These are phyloP conservation scores for Nicotiana noctiflora DNA, from an alignment of 257 asterid genomes.

Conservation along the genomic window DNA sequence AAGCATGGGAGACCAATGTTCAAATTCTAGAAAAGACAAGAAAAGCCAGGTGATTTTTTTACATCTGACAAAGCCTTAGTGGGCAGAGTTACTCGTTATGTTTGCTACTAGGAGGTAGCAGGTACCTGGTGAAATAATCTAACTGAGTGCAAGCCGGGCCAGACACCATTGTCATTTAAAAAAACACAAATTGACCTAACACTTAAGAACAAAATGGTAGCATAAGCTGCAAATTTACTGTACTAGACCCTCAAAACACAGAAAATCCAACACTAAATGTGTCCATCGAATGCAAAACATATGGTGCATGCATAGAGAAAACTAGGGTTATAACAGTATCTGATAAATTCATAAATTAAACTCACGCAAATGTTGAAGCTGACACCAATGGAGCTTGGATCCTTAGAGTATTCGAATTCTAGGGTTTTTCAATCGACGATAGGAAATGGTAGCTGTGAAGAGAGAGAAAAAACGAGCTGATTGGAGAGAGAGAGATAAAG, in stretches of 20 bases:
- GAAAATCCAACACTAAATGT: neutral
- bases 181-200: neutral
- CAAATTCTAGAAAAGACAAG: neutral
- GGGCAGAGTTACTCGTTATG: neutral
- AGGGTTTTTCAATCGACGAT: constrained; percentile 6
- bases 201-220: neutral
- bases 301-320: neutral
- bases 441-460: neutral
- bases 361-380: neutral
- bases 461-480: neutral
- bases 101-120: neutral
- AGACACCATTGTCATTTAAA: neutral
- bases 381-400: neutral
- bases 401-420: neutral
- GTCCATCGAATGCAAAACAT: neutral
- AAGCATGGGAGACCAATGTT: neutral
- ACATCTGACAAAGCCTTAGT: neutral
- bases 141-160: neutral
- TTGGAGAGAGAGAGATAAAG: neutral
- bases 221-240: neutral
- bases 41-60: neutral
- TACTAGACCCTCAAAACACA: neutral
- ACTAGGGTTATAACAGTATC: constrained; percentile 3
- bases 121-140: neutral
- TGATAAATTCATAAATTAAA: neutral